Evolutionary conservation across 1,284 basidiomycete species (phyloP).

Genomic region (Mycena citricolor): DNA sequence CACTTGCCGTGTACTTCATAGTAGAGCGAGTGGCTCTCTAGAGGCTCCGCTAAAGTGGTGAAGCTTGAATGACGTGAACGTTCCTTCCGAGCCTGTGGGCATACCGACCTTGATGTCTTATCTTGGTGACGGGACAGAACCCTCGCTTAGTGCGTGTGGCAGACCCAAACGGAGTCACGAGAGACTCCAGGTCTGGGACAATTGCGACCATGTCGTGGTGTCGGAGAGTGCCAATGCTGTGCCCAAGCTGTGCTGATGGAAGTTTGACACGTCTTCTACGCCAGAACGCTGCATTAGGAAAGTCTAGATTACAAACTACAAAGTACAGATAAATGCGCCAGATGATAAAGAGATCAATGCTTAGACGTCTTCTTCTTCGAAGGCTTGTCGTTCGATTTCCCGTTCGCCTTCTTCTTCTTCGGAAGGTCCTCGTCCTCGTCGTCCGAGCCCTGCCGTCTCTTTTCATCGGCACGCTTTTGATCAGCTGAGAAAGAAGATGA

Average conservation of each 20-base stretch:
- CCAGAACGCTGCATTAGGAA: too few relatives aligned
- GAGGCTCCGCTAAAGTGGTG: constrained; percentile 22
- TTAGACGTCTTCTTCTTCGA: too few relatives aligned
- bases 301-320: too few relatives aligned
- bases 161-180: constrained; percentile 57
- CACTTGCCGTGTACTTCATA: constrained; percentile 74
- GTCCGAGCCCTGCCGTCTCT: constrained; percentile 59
- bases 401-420: constrained; percentile 53
- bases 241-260: too few relatives aligned
- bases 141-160: constrained; percentile 64
- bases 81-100: too few relatives aligned
- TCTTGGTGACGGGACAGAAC: constrained; percentile 64
- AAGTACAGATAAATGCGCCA: too few relatives aligned
- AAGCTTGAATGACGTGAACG: too few relatives aligned
- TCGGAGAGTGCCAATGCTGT: too few relatives aligned
- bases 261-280: too few relatives aligned
- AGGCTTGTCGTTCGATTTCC: constrained; percentile 18
- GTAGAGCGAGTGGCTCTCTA: constrained; percentile 72
- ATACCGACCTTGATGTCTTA: constrained; percentile 46
- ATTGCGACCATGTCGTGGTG: too few relatives aligned
- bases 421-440: constrained; percentile 61
- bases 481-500: constrained; percentile 49
- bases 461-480: constrained; percentile 57
- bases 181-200: too few relatives aligned
- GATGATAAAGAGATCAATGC: too few relatives aligned